Base-by-base conservation (phyloP, 2,329 filamentous ascomycete species). In the Colletotrichum melonis region DNA sequence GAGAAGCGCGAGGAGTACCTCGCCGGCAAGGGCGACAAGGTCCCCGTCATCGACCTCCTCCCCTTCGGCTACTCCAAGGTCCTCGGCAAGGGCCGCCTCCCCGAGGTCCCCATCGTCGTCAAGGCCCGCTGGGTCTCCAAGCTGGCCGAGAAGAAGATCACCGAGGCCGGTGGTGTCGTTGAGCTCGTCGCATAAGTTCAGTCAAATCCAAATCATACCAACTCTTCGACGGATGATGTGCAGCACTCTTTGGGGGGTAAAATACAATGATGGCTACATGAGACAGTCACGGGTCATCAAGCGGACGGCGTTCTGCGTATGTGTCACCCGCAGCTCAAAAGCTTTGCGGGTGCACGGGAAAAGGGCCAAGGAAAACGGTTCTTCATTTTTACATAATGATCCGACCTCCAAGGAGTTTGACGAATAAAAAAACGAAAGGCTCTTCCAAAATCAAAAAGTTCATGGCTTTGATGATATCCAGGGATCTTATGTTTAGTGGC, bases 121-220 rank as follows among this genome's bases (percentile, higher is more conserved):
- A 94, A 94, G 84, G 96, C 97, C 80, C 91, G 97, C 85, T 98
- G 95, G 90, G 94, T 99, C 88, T 95, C 92, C 91, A 93, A 94
- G 85, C 92, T 98, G 86, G 97, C 97, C 79, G 97, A 99, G 93
- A 91, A 94, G 89, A 99, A 99, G 94, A 98, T 99, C 88, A 97
- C 94, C 86, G 95, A 97, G 87, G 96, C 95, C 82, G 97, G 97
- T 86, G 96, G 96, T 88, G 94, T 98, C 83, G 90, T 97, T 82
- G 95, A 98, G 91, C 91, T 98, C 85, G 94, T 98, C 83, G 95
- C 95, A 88, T 98, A 86, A 84, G 81, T 78, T 60, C 35, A 38
- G 60, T 71, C 22, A 65, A 42, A 3, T 4, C 19, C 54, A 42
- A 42, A 56, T 56, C 54, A 56, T 14, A 26, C 14, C 42, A 56